These are phyloP conservation scores for Penicillium turbatum DNA, from an alignment of 495 filamentous ascomycete species.

Conservation along the genomic window DNA sequence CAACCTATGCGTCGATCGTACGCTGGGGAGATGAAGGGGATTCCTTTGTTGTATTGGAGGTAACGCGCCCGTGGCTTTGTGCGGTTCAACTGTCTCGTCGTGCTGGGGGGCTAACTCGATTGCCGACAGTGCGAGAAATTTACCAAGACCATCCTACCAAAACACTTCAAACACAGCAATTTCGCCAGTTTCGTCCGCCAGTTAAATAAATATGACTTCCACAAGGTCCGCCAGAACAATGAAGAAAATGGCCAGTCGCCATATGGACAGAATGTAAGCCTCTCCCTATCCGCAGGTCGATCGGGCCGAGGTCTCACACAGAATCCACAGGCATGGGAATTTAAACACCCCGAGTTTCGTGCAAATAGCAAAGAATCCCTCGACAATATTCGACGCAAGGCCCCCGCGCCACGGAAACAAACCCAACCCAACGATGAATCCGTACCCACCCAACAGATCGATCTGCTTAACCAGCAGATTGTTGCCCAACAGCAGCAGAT, in stretches of 20 bases:
- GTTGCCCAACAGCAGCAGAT: conserved; percentile 89
- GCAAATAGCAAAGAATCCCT: conserved; percentile 93
- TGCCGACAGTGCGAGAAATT: conserved; percentile 85
- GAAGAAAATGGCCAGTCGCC: conserved; percentile 89
- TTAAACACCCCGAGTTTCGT: conserved; percentile 96
- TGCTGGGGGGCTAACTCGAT: conserved; percentile 10
- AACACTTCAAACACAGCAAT: conserved; percentile 99
- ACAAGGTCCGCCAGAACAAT: conserved; percentile 96
- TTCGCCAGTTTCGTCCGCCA: conserved; percentile 99
- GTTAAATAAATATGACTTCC: conserved; percentile 99
- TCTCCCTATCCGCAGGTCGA: neutral
- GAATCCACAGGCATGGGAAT: conserved; percentile 81
- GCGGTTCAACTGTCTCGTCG: neutral
- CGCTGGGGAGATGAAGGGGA: conserved; percentile 93
- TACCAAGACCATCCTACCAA: conserved; percentile 92
- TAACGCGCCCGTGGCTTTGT: conserved; percentile 37
- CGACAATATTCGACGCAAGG: conserved; percentile 95
- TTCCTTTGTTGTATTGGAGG: conserved; percentile 97
- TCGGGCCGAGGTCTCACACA: neutral
- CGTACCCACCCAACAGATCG: conserved; percentile 81
- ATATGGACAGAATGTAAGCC: conserved; percentile 81
- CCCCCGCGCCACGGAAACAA: conserved; percentile 83
- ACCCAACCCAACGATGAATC: conserved; percentile 62
- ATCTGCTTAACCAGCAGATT: conserved; percentile 81
- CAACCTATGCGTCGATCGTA: conserved; percentile 85